Evolutionary conservation across 352 stramenopile genomes (phyloP), one percentile per base, ranked within the genome.

Genomic region (Aphanomyces cochlioides): DNA sequence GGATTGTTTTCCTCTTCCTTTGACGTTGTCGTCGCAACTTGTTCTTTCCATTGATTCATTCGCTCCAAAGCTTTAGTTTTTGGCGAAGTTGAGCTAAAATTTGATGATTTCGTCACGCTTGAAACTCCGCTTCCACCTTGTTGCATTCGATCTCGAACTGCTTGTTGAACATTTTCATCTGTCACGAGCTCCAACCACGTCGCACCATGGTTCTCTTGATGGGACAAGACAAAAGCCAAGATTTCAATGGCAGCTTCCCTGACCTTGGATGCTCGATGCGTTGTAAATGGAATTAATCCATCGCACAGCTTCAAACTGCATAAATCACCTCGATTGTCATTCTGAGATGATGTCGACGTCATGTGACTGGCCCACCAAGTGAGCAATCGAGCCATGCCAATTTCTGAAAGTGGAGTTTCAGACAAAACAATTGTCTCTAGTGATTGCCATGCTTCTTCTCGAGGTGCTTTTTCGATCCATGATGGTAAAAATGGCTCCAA

Each of bases 201-300:
- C 10, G 39, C 54, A 28, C 19, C 6, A 37, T 61, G 54, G 39
- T 17, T 17, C 39, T 48, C 39, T 15, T 66, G 12, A 13, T 50
- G 58, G 17, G 15, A 17, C 7, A 67, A n/a, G 40, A 56, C 21
- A 34, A 21, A 36, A 4, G 59, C 41, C 4, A 67, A 19, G 13
- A 67, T 54, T 17, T 56, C 39, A 7, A 50, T 38, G 8, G 59
- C 39, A 7, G 59, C 59, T 7, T 41, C 41, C 15, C 59, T 41
- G 3, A 67, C 59, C 38, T 67, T 67, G 39, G 59, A 57, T 10
- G 59, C 59, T 41, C 59, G 59, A 39, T 67, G 59, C n/a, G 12
- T 56, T 15, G 59, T 38, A 19, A 56, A 50, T 28, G 19, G 40
- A 7, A 56, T 45, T 8, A 67, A 36, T 5, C 41, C 59, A 34